Evolutionary conservation across 2,329 filamentous ascomycete species (phyloP), one percentile per base, ranked within the genome.

Genomic region (Colletotrichum musicola): DNA sequence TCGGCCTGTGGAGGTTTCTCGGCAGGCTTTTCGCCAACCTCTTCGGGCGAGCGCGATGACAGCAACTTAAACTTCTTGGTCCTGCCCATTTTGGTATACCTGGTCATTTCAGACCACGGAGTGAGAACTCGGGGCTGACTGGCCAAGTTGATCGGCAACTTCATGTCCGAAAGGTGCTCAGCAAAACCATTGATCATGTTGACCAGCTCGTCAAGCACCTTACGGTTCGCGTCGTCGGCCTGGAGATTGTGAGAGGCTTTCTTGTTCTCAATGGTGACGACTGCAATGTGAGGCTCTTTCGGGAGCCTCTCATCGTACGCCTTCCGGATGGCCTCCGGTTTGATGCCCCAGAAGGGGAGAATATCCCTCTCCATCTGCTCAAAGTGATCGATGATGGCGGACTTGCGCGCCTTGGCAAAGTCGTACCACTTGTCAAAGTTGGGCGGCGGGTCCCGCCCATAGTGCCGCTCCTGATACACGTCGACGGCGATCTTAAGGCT

Each of bases 371-470:
- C 90, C 62, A 97, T 94, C 55, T 92, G 93, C 72, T 93, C 90
- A 73, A 93, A 97, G 71, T 93, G 89, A 74, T 97, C 94, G 62
- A 96, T 89, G 59, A 97, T 83, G 60, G 88, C 83, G 0, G 94
- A 92, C 1, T 87, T 85, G 65, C 86, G 88, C n/a, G 86, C 83
- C 70, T 86, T 88, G 5, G 94, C 93, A 74, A 93, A 94, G 20
- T 91, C 85, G 76, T 91, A 97, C 94, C 94, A 97, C 72, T 90
- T 89, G 74, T 94, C 92, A 74, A 97, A 97, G 67, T 92, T 88
- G 1, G 91, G 92, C 12, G 94, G 94, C 16, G 94, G 94, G 30
- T 89, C 82, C 68, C 93, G 88, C 14, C 89, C 88, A 73, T 92
- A 73, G 67, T 89, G 82, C 5, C 84, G 81, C 55, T 86, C 82